Conservation (phyloP, 1,284 basidiomycete genomes). For the Cutaneotrichosporon cyanovorans region DNA sequence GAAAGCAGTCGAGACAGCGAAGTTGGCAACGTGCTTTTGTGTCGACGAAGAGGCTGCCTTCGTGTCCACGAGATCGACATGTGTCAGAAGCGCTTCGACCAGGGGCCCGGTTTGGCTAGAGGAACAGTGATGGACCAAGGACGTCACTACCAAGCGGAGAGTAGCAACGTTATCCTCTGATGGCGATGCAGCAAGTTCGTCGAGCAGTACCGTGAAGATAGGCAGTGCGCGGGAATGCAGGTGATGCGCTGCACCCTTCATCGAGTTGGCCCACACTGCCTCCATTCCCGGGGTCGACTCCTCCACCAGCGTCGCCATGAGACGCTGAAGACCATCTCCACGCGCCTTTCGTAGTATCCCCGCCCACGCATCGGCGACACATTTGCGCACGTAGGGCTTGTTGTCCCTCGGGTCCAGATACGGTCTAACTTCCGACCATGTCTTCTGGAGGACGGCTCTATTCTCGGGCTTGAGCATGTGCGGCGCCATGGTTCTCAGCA, state of each 20-base stretch:
- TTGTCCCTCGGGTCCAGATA: conserved; percentile 29
- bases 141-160: conserved; percentile 53
- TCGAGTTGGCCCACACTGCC: conserved; percentile 34
- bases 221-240: conserved; percentile 67
- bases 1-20: conserved; percentile 15
- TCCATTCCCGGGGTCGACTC: conserved; percentile 31
- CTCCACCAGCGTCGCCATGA: conserved; percentile 31
- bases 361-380: conserved; percentile 44
- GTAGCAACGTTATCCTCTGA: conserved; percentile 45
- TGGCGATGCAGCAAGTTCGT: conserved; percentile 21
- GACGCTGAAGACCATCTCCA: conserved; percentile 27
- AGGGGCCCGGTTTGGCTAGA: conserved; percentile 59
- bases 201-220: conserved; percentile 53
- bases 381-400: conserved; percentile 42
- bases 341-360: conserved; percentile 39
- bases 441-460: conserved; percentile 15
- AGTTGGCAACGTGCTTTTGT: conserved; percentile 1
- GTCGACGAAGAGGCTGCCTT: conserved; percentile 12
- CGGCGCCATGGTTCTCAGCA: conserved; percentile 34
- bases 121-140: conserved; percentile 67
- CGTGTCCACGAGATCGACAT: conserved; percentile 13
- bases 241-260: conserved; percentile 57
- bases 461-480: conserved; percentile 29
- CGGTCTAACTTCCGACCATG: conserved; percentile 32
- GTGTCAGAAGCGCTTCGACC: conserved; percentile 48